A percentile compares a stretch with the other conserved stretches of the same genome.
Evolutionary conservation across 129 eudicot species (phyloP).

Genomic region (Smallanthus sonchifolius): DNA sequence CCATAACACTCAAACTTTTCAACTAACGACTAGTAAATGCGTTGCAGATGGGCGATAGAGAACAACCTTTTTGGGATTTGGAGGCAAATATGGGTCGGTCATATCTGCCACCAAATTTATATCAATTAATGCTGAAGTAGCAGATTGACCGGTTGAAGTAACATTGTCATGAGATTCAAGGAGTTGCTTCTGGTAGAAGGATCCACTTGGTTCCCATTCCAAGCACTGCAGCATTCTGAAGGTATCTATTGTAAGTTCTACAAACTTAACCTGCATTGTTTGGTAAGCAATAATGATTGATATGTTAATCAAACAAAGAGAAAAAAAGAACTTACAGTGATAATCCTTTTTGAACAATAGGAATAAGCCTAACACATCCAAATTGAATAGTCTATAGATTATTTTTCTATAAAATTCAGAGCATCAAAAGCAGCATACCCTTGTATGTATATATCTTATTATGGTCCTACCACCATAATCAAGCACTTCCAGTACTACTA

Average conservation of each 20-base stretch:
- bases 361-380: too few relatives aligned
- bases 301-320: too few relatives aligned
- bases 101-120: slow-evolving; percentile 86
- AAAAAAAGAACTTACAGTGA: too few relatives aligned
- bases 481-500: not conserved
- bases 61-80: slow-evolving; percentile 89
- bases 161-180: slow-evolving; percentile 61
- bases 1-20: slow-evolving; percentile 1
- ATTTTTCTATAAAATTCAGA: too few relatives aligned
- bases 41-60: slow-evolving; percentile 85
- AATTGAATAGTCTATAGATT: too few relatives aligned
- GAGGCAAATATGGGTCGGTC: slow-evolving; percentile 90
- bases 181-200: slow-evolving; percentile 69
- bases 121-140: slow-evolving; percentile 86
- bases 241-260: slow-evolving; percentile 84
- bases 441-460: too few relatives aligned
- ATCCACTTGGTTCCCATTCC: slow-evolving; percentile 99
- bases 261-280: slow-evolving; percentile 91
- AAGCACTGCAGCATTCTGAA: slow-evolving; percentile 97
- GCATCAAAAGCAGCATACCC: too few relatives aligned
- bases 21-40: slow-evolving; percentile 85
- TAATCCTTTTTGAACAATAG: too few relatives aligned
- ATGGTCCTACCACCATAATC: not conserved
- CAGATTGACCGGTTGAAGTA: slow-evolving; percentile 53
- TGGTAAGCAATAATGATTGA: too few relatives aligned